phyloP scores from a whole-genome alignment of 495 filamentous ascomycete species.

The Penicillium egyptiacum region DNA sequence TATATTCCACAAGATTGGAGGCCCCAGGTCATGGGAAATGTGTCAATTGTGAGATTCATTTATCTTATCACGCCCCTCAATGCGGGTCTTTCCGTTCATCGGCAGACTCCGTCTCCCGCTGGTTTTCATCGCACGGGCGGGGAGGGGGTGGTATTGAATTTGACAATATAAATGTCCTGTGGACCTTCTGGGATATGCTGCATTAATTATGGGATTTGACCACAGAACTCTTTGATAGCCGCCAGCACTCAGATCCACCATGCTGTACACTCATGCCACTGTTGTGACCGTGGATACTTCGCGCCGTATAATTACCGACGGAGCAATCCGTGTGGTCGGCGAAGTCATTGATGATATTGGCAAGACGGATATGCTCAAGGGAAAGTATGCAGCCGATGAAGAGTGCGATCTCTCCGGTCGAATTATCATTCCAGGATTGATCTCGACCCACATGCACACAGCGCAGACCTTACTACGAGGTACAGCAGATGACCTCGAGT shows the following conservation, averaged over 20 bases:
- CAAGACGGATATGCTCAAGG: slow-evolving; percentile 32
- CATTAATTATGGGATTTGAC: not conserved
- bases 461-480: slow-evolving; percentile 52
- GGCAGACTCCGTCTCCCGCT: slow-evolving; percentile 3
- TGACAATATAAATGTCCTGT: not conserved
- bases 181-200: not conserved
- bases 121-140: not conserved
- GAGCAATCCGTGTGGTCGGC: slow-evolving; percentile 40
- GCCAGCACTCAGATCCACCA: slow-evolving; percentile 16
- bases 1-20: not conserved
- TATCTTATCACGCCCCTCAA: slow-evolving; percentile 5
- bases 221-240: not conserved
- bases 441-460: slow-evolving; percentile 52
- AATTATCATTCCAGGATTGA: slow-evolving; percentile 50
- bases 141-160: not conserved
- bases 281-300: slow-evolving; percentile 47
- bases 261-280: slow-evolving; percentile 42
- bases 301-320: slow-evolving; percentile 47
- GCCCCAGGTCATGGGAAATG: not conserved
- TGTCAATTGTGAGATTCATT: not conserved
- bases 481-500: slow-evolving; percentile 46
- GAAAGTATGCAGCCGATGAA: slow-evolving; percentile 29
- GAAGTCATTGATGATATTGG: slow-evolving; percentile 44
- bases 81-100: not conserved
- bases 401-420: slow-evolving; percentile 36